Evolutionary conservation across 2,329 filamentous ascomycete species (phyloP).

Genomic region (Sphaerulina musiva): DNA sequence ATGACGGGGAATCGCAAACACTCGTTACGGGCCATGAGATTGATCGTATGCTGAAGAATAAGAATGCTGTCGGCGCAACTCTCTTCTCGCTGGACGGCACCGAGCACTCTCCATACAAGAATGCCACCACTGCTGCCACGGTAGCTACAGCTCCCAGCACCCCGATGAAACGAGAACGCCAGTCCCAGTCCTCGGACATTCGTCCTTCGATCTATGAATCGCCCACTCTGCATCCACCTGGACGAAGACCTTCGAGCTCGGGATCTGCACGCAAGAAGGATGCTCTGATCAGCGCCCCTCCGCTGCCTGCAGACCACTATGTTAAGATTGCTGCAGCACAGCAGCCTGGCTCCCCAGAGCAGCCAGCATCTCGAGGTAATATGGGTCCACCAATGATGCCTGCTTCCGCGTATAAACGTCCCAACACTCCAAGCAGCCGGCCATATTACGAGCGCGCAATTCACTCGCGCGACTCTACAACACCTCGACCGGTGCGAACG

Average conservation of each 20-base stretch:
- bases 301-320: constrained; percentile 74
- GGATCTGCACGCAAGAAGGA: constrained; percentile 55
- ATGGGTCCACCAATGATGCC: constrained; percentile 86
- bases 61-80: constrained; percentile 26
- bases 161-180: constrained; percentile 10
- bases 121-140: constrained; percentile 23
- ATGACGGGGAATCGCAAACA: constrained; percentile 75
- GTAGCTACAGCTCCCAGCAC: constrained; percentile 23
- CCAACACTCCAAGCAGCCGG: constrained; percentile 26
- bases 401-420: constrained; percentile 61
- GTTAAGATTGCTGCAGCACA: constrained; percentile 75
- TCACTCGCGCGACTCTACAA: constrained; percentile 45
- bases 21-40: constrained; percentile 74
- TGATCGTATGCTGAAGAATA: constrained; percentile 63
- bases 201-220: constrained; percentile 21
- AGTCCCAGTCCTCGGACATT: constrained; percentile 5
- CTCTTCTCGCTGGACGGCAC: constrained; percentile 15
- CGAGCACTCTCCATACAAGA: constrained; percentile 18
- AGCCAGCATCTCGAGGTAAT: constrained; percentile 34
- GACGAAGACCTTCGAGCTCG: constrained; percentile 62
- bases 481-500: constrained; percentile 48
- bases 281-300: constrained; percentile 43
- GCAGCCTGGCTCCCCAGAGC: constrained; percentile 37
- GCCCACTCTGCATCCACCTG: constrained; percentile 15
- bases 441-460: constrained; percentile 15